Conservation (phyloP, 768 basidiomycete genomes). For the Baorangia bicolor region DNA sequence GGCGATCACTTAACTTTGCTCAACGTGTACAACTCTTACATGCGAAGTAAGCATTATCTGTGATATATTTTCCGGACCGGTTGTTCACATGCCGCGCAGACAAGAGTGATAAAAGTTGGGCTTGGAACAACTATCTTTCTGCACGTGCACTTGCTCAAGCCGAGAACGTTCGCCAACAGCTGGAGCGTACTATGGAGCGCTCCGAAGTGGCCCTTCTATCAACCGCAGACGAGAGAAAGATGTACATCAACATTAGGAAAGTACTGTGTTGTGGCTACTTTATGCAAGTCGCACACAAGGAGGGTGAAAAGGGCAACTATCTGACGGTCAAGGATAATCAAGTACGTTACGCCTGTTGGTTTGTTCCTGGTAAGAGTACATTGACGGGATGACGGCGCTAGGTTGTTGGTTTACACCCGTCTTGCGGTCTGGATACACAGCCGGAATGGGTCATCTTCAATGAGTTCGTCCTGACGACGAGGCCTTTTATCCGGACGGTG, state of each 20-base stretch:
- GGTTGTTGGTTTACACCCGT: slow-evolving; percentile 56
- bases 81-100: slow-evolving; percentile 42
- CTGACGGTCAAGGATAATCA: slow-evolving; percentile 95
- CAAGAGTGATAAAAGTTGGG: slow-evolving; percentile 79
- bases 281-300: slow-evolving; percentile 97
- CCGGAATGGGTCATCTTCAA: slow-evolving; percentile 95
- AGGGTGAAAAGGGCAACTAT: slow-evolving; percentile 87
- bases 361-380: background rate
- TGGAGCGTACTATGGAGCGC: slow-evolving; percentile 89
- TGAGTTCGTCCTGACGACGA: slow-evolving; percentile 91
- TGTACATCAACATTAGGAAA: slow-evolving; percentile 73
- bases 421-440: slow-evolving; percentile 80
- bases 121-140: slow-evolving; percentile 88
- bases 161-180: slow-evolving; percentile 88
- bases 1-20: slow-evolving; percentile 95
- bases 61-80: background rate
- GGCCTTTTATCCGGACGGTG: slow-evolving; percentile 88
- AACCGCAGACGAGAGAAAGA: slow-evolving; percentile 64
- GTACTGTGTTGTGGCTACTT: slow-evolving; percentile 93
- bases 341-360: slow-evolving; percentile 37
- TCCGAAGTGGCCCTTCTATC: slow-evolving; percentile 78
- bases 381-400: slow-evolving; percentile 1
- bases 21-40: slow-evolving; percentile 94
- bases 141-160: slow-evolving; percentile 82
- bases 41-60: slow-evolving; percentile 55